Conservation (phyloP, 306 rosid species). For the Delonix regia region DNA sequence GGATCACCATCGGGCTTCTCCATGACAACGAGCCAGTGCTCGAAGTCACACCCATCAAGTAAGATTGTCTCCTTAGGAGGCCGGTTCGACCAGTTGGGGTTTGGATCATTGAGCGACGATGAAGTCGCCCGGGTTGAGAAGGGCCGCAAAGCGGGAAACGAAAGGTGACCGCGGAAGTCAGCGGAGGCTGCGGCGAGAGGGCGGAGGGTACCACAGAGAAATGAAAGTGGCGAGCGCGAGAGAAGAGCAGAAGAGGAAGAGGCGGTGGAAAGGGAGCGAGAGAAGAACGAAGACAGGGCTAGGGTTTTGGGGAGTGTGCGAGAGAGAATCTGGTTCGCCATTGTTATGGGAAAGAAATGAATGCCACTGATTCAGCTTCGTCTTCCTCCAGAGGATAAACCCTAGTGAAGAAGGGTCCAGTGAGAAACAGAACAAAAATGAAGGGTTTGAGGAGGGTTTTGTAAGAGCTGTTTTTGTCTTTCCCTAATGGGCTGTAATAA, state of each 20-base stretch:
- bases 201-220: constrained; percentile 68
- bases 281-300: constrained; percentile 41
- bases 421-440: neutral
- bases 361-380: neutral
- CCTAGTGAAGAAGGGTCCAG: neutral
- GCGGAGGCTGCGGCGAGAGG: constrained; percentile 55
- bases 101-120: constrained; percentile 88
- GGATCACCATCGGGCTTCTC: constrained; percentile 78
- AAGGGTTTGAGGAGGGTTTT: neutral
- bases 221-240: constrained; percentile 46
- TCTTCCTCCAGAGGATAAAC: neutral
- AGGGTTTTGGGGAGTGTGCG: constrained; percentile 61
- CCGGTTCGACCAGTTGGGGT: constrained; percentile 91
- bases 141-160: constrained; percentile 33
- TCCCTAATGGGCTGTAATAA: no score
- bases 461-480: no score
- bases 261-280: constrained; percentile 45
- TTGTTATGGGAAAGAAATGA: constrained; percentile 30
- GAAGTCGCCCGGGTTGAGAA: constrained; percentile 80
- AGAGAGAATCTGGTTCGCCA: constrained; percentile 64
- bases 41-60: constrained; percentile 95
- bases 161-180: constrained; percentile 29
- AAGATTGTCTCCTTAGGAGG: constrained; percentile 93
- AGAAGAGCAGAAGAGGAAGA: constrained; percentile 1
- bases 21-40: constrained; percentile 96